Evolutionary conservation across 1,139 yeast genomes (phyloP).

Genomic region (Yamadazyma sp.): DNA sequence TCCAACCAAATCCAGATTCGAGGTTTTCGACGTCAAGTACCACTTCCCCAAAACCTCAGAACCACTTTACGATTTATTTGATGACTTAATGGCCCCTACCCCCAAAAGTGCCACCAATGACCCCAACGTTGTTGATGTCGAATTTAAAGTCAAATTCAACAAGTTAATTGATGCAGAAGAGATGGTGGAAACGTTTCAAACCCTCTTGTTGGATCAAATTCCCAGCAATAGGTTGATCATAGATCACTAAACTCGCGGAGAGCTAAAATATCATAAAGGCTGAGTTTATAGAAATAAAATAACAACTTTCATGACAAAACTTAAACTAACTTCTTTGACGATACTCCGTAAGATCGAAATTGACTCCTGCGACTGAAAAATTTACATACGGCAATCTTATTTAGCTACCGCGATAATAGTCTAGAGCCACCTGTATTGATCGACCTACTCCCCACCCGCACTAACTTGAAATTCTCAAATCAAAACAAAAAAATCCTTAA

Average conservation of each 20-base stretch:
- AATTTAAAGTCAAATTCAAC: conserved; percentile 44
- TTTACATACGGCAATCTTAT: neutral
- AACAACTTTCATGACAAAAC: too few species aligned
- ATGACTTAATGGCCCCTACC: conserved; percentile 24
- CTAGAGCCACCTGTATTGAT: neutral
- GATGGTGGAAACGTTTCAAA: conserved; percentile 36
- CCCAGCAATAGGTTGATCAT: conserved; percentile 20
- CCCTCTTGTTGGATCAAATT: conserved; percentile 30
- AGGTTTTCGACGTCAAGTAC: conserved; percentile 35
- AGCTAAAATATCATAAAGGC: too few species aligned
- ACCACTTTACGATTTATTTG: conserved; percentile 26
- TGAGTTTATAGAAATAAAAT: too few species aligned
- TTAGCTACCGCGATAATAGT: neutral
- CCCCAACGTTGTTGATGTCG: conserved; percentile 36
- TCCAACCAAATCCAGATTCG: conserved; percentile 58
- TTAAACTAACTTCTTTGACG: neutral
- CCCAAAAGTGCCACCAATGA: conserved; percentile 6
- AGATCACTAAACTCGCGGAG: neutral
- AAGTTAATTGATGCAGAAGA: conserved; percentile 35
- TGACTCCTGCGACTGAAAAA: neutral
- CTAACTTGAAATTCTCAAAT: neutral
- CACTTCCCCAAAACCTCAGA: conserved; percentile 18
- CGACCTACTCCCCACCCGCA: conserved; percentile 1
- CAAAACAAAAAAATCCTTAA: conserved; percentile 1
- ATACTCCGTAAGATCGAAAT: too few species aligned